Percentiles rank a stretch among this genome's conserved stretches.
Conservation (phyloP, 2,329 filamentous ascomycete genomes). For the Triangularia verruculosa region DNA sequence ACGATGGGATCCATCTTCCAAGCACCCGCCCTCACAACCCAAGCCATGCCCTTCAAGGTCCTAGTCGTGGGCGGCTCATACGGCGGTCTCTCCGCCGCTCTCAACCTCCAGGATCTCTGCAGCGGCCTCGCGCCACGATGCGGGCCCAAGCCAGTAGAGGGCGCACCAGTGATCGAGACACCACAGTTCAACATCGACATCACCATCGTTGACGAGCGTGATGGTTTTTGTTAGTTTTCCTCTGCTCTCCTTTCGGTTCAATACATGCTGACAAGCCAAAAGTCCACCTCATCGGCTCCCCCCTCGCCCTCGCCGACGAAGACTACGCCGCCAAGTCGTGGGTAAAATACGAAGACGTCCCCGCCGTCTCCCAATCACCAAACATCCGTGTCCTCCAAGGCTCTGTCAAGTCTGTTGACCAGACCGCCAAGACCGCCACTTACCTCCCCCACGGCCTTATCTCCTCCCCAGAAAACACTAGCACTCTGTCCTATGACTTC, state of each 20-base stretch:
- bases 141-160: slow-evolving; percentile 26
- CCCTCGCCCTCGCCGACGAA: slow-evolving; percentile 64
- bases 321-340: slow-evolving; percentile 66
- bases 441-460: slow-evolving; percentile 44
- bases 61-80: slow-evolving; percentile 71
- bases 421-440: slow-evolving; percentile 55
- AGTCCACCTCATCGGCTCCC: slow-evolving; percentile 76
- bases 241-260: slow-evolving; percentile 6
- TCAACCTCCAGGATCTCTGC: slow-evolving; percentile 66
- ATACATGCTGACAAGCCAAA: background rate
- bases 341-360: slow-evolving; percentile 65
- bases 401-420: slow-evolving; percentile 59
- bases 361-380: slow-evolving; percentile 56
- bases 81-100: slow-evolving; percentile 62
- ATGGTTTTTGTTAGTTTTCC: slow-evolving; percentile 69
- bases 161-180: slow-evolving; percentile 13
- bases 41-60: slow-evolving; percentile 46
- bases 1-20: slow-evolving; percentile 22
- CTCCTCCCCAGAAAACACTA: slow-evolving; percentile 20
- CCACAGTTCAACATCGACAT: slow-evolving; percentile 58
- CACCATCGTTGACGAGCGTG: slow-evolving; percentile 74
- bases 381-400: slow-evolving; percentile 65
- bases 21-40: background rate
- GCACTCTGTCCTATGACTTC: slow-evolving; percentile 65
- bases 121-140: slow-evolving; percentile 53